Percentiles rank a stretch among this genome's conserved stretches.
Conservation (phyloP, 2,329 filamentous ascomycete species). For the Claviceps fusiformis region DNA sequence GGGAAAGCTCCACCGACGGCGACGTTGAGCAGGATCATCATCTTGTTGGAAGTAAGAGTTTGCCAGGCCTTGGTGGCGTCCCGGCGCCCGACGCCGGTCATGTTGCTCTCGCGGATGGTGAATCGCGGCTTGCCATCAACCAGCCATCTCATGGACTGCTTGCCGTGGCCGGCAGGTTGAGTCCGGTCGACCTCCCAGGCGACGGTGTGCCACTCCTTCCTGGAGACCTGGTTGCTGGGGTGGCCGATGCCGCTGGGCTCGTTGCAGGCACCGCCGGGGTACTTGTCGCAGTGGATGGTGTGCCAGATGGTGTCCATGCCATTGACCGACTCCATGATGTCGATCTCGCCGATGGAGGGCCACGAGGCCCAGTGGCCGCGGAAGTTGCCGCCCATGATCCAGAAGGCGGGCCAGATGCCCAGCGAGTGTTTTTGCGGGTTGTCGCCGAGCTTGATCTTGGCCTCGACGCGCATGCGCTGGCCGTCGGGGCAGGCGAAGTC, state of each 20-base stretch:
- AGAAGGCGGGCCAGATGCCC: conserved; percentile 35
- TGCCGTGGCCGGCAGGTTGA: conserved; percentile 4
- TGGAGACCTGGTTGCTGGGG: conserved; percentile 9
- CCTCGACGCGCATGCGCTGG: conserved; percentile 24
- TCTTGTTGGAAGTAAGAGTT: conserved; percentile 15
- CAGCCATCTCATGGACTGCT: conserved; percentile 21
- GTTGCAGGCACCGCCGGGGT: conserved; percentile 26
- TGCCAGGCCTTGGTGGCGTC: conserved; percentile 14
- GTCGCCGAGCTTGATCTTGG: conserved; percentile 23
- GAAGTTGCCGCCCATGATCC: conserved; percentile 27
- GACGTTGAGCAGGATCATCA: conserved; percentile 26
- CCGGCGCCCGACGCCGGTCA: conserved; percentile 8
- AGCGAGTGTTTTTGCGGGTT: conserved; percentile 14
- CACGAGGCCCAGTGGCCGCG: conserved; percentile 25
- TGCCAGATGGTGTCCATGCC: conserved; percentile 21
- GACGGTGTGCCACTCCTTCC: conserved; percentile 20
- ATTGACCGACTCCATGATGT: conserved; percentile 31
- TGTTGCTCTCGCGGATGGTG: conserved; percentile 13
- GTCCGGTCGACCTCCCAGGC: conserved; percentile 20
- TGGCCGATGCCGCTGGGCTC: conserved; percentile 23
- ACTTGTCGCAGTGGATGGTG: conserved; percentile 28
- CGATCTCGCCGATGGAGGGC: conserved; percentile 30
- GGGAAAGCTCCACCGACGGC: conserved; percentile 26
- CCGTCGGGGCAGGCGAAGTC: conserved; percentile 22
- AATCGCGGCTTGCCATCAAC: conserved; percentile 18